These are phyloP conservation scores for Cynanchum wilfordii DNA, from an alignment of 257 asterid genomes.

Conservation along the genomic window DNA sequence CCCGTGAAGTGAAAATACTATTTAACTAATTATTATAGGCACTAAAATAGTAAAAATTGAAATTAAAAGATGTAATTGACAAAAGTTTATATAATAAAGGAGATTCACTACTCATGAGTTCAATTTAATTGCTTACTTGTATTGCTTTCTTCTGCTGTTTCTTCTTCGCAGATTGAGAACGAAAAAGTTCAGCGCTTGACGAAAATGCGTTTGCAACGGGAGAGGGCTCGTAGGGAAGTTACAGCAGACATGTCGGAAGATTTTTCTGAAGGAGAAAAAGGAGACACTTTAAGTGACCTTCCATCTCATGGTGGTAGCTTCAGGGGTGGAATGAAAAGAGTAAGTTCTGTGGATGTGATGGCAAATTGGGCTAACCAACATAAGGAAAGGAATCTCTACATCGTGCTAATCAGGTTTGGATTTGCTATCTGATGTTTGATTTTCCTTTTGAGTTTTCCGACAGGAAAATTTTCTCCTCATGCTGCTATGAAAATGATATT, in stretches of 20 bases:
- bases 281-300: slow-evolving; percentile 43
- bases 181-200: slow-evolving; percentile 55
- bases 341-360: slow-evolving; percentile 49
- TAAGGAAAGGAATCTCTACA: slow-evolving; percentile 51
- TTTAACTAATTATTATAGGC: too few relatives aligned
- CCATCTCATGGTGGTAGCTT: slow-evolving; percentile 32
- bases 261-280: slow-evolving; percentile 70
- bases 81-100: too few relatives aligned
- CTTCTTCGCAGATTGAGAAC: slow-evolving; percentile 41
- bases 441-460: neutral
- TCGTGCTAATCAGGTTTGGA: slow-evolving; percentile 57
- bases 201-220: slow-evolving; percentile 43
- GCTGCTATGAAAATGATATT: neutral
- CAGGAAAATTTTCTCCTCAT: neutral
- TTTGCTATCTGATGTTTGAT: neutral
- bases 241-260: slow-evolving; percentile 78
- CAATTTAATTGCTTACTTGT: neutral
- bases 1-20: too few relatives aligned
- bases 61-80: too few relatives aligned
- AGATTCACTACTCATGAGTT: too few relatives aligned
- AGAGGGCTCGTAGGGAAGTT: slow-evolving; percentile 64
- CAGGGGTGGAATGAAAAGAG: slow-evolving; percentile 44
- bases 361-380: slow-evolving; percentile 42
- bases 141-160: slow-evolving; percentile 1
- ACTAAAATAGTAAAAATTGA: too few relatives aligned